Base-by-base conservation (phyloP, 1,284 basidiomycete species). In the Kalmanozyma brasiliensis region DNA sequence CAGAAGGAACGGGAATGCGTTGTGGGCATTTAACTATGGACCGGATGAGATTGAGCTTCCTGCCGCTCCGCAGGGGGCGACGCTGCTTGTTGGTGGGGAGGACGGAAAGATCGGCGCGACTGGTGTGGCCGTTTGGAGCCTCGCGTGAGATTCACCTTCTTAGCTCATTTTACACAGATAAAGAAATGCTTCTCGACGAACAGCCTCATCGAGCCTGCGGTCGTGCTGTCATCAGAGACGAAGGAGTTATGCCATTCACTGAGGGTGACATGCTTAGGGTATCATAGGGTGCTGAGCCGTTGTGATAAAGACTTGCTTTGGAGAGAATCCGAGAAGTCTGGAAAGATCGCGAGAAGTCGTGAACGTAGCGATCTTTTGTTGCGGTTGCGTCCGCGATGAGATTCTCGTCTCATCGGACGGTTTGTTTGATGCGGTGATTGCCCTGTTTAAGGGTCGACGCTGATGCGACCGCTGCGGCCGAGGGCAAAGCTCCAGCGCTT, bases 11-110 rank as follows among this genome's bases (percentile, higher is more conserved):
- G 73, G 65, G 4, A 66, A 73, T 17, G 70, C 65, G 2, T 45
- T 74, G 6, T 74, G 51, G 56, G 69, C 73, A 3, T 66, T 73
- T 61, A 72, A 74, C 46, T 74, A 74, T 47, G 66, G 60, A 30
- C 60, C 53, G 8, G 49, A 59, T 8, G 45, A 61, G 34, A 30
- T 56, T n/a, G 47, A 71, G 9, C 56, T 73, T 10, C 66, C 53
- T 26, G 44, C 51, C 9, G 49, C 49, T 36, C 63, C 68, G 23
- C 36, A 60, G 37, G 55, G 52, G 13, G 63, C 68, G 1, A 60
- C 22, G 24, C 24, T 61, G 37, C 44, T 71, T 35, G 29, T 71
- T 1, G 68, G 68, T 37, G 57, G 52, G 5, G 44, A 53, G 20
- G 23, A 45, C 24, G 62, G 61, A 22, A 49, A 60, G 56, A 61